phyloP scores from a whole-genome alignment of 2,329 filamentous ascomycete species.

The Acrocalymma vagum region DNA sequence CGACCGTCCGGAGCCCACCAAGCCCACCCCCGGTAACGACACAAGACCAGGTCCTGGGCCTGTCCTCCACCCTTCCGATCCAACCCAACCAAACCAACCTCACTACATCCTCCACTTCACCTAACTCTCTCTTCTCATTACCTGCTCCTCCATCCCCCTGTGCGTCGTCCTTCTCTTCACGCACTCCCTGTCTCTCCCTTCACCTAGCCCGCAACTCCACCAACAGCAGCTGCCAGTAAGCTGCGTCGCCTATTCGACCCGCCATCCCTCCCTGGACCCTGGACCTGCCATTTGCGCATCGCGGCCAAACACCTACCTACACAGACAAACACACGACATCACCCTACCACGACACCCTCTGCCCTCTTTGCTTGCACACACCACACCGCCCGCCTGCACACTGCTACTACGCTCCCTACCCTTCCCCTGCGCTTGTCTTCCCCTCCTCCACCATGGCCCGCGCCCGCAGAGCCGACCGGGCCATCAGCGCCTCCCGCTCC shows the following conservation, averaged over 20 bases:
- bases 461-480: conserved; percentile 41
- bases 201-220: conserved; percentile 2
- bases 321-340: conserved; percentile 3
- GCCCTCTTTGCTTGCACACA: conserved; percentile 11
- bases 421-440: neutral
- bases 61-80: no score
- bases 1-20: no score
- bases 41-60: no score
- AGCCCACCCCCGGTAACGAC: no score
- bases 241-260: conserved; percentile 15
- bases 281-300: conserved; percentile 8
- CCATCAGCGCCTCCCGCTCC: conserved; percentile 46
- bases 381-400: conserved; percentile 10
- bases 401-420: conserved; percentile 4
- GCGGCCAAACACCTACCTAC: conserved; percentile 1
- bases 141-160: no score
- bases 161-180: conserved; percentile 10
- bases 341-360: conserved; percentile 3
- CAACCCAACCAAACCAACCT: no score
- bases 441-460: conserved; percentile 34
- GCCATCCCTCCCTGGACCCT: conserved; percentile 18
- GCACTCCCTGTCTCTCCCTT: conserved; percentile 3
- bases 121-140: no score
- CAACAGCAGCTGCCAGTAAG: conserved; percentile 4
- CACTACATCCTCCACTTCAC: conserved; percentile 2